Base-by-base conservation (phyloP, 305 asterid genomes). In the Petunia hybrid region DNA sequence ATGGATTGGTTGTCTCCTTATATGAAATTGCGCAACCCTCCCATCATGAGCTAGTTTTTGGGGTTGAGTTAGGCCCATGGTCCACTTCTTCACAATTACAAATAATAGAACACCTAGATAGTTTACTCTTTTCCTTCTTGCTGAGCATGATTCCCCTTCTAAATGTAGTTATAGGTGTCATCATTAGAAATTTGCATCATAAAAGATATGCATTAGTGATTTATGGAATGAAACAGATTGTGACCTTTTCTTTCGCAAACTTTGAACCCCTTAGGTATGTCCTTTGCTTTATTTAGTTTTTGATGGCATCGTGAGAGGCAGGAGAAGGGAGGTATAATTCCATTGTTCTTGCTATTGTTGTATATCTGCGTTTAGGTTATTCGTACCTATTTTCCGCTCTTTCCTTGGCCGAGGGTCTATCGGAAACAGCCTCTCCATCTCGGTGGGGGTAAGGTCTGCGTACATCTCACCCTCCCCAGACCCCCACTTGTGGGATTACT, bases 321-420 rank as follows among this genome's bases (percentile, higher is more conserved):
- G 36, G 78, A 73, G 78, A 70, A 70, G 78, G 78, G 45, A 73
- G 60, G 45, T 73, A 73, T 5, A 73, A 73, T 13, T 51, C 62
- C 63, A 51, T 35, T 71, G 61, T 2, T 71, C 35, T 71, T 70
- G 53, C 9, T 1, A 6, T 31, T 31, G 35, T 12, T 48, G 61
- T 48, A 70, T 22, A 43, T 42, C 75, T 10, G 16, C 59, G 22
- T 69, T 45, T 69, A 69, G 76, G 41, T 45, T 69, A 69, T 48
- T 48, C 61, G 46, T 46, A 10, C 13, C 4, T 71, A 48, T 12
- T 71, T 13, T 71, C 43, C 43, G 6, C 31, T 71, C 61, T 14
- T 71, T 56, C 61, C 77, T 35, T 10, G 61, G 31, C 31, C 31
- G 31, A 22, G 31, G 31, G 31, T 22, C 31, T 22, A 22, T 22